Evolutionary conservation across 2,329 filamentous ascomycete genomes (phyloP).

Genomic region (Torrubiellomyces zombiae): DNA sequence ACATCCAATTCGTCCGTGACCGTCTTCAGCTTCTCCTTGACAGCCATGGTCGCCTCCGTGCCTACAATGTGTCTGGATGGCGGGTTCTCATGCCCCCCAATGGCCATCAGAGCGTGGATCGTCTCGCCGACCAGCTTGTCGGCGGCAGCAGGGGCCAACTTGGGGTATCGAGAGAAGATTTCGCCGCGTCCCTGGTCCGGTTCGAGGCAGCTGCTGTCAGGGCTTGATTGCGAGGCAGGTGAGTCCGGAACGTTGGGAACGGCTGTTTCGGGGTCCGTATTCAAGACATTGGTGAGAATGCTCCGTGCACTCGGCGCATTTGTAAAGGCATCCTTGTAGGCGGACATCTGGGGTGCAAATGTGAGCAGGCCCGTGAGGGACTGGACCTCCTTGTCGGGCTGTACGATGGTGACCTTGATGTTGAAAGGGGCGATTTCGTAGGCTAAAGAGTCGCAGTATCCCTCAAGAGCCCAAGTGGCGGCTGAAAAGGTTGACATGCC

Average conservation of each 20-base stretch:
- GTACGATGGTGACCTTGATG: constrained; percentile 87
- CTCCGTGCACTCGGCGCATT: constrained; percentile 69
- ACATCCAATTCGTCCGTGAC: constrained; percentile 94
- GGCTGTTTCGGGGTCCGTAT: constrained; percentile 53
- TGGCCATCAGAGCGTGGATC: constrained; percentile 76
- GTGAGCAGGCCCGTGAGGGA: constrained; percentile 76
- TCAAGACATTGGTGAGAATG: constrained; percentile 65
- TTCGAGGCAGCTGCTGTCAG: constrained; percentile 15
- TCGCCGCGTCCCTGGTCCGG: constrained; percentile 20
- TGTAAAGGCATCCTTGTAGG: constrained; percentile 18
- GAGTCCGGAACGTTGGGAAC: constrained; percentile 17
- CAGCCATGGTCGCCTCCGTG: constrained; percentile 67
- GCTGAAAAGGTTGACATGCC: constrained; percentile 84
- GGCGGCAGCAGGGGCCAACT: constrained; percentile 48
- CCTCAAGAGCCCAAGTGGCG: constrained; percentile 86
- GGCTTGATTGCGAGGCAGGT: constrained; percentile 13
- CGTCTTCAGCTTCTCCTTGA: constrained; percentile 92
- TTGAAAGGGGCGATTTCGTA: constrained; percentile 97
- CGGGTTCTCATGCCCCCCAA: constrained; percentile 90
- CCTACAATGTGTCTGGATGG: constrained; percentile 90
- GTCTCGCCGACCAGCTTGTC: constrained; percentile 73
- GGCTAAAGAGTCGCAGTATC: constrained; percentile 85
- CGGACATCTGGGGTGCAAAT: constrained; percentile 61
- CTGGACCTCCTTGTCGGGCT: constrained; percentile 85
- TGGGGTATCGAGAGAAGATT: constrained; percentile 55